Evolutionary conservation across 257 asterid genomes (phyloP), one percentile per base, ranked within the genome.

Genomic region (Echium plantagineum): DNA sequence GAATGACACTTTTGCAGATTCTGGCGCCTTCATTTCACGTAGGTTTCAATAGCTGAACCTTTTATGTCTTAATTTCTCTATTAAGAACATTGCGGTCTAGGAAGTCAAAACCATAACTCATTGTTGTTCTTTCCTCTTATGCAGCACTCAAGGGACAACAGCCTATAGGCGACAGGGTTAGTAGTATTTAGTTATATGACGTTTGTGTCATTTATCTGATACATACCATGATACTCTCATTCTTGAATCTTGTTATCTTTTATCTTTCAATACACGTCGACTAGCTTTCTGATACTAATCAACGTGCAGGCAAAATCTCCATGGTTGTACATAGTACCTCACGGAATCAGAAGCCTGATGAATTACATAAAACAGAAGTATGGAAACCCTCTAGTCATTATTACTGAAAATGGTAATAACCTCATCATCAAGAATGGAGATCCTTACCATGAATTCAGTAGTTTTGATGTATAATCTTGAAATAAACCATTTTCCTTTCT

Each of bases 241-340:
- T 21, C 28, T 51, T 10, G 18, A 32, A 32, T 51, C 35, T 35
- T 20, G 5, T 65, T n/a, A n/a, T n/a, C n/a, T n/a, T n/a, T n/a
- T n/a, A 26, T 26, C 30, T 26, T 26, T 26, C 30, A 26, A 26
- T 0, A 15, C 8, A 31, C 26, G 19, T 38, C 21, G 2, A 3
- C 52, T 63, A 3, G 52, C 15, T 46, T n/a, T 15, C 24, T 62
- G 38, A 9, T 5, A 26, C 55, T 4, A 53, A 21, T 21, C 38
- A 17, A 59, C 21, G 61, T 74, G 52, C 85, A 90, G 96, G 95
- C 98, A 56, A 78, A 81, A 63, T 82, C 98, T 18, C 57, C 84
- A 30, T 91, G 98, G 98, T 52, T 91, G 72, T 83, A 74, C 71
- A 84, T 91, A 42, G 98, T 91, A 24, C 96, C 98, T 42, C 70